Conservation (phyloP, 140 eudicot species). For the Senecio squalidus region DNA sequence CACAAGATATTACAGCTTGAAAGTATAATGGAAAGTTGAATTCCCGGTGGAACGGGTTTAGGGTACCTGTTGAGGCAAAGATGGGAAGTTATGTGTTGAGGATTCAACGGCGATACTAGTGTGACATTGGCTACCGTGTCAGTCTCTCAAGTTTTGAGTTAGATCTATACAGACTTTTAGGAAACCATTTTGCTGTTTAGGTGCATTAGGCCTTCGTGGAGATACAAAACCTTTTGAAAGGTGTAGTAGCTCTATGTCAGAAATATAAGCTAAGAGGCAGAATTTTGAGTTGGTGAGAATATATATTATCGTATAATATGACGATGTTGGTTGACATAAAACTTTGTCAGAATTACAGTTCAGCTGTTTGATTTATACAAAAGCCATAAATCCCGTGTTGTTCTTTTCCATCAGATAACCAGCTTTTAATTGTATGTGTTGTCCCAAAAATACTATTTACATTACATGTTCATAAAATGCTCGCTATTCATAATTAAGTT, state of each 20-base stretch:
- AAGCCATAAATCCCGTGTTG: neutral
- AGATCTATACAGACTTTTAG: too few species aligned
- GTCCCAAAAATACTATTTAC: neutral
- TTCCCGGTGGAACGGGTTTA: too few species aligned
- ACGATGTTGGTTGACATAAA: constrained; percentile 1
- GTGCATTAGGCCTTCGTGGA: too few species aligned
- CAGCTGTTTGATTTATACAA: neutral
- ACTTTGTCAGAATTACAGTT: neutral
- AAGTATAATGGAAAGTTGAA: too few species aligned
- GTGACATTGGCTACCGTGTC: too few species aligned
- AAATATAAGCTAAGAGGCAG: neutral
- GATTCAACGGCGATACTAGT: too few species aligned
- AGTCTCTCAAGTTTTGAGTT: too few species aligned
- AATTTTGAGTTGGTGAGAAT: neutral
- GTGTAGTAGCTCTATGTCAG: neutral
- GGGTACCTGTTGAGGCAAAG: too few species aligned
- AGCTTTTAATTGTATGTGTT: neutral
- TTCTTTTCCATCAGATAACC: neutral
- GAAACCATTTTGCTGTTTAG: too few species aligned
- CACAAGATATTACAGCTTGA: too few species aligned
- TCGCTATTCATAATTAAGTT: neutral
- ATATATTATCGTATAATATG: constrained; percentile 3
- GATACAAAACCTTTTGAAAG: too few species aligned
- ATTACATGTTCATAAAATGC: constrained; percentile 1
- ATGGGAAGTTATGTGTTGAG: too few species aligned